These are phyloP conservation scores for Trichopus zeylanicus DNA, from an alignment of 116 monocot genomes.

Conservation along the genomic window DNA sequence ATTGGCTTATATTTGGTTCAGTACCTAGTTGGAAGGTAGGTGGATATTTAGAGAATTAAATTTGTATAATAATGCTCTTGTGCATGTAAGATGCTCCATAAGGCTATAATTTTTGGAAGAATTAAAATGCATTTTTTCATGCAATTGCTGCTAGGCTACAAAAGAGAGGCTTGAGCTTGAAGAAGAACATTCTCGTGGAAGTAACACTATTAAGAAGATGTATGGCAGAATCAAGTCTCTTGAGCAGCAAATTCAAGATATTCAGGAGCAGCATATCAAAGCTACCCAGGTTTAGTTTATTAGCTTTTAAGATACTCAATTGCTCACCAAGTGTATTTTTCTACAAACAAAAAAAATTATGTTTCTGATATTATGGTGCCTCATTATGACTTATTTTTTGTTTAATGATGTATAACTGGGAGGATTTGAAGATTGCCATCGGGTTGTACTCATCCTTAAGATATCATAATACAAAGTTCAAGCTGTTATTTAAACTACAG, in stretches of 20 bases:
- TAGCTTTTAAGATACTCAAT: neutral
- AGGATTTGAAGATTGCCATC: too few species aligned
- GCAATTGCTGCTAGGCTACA: conserved; percentile 43
- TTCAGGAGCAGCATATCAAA: conserved; percentile 59
- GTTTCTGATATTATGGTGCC: neutral
- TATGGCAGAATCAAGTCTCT: conserved; percentile 36
- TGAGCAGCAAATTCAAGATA: conserved; percentile 57
- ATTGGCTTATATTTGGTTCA: too few species aligned
- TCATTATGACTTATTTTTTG: neutral
- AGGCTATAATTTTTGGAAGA: neutral
- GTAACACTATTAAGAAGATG: conserved; percentile 31
- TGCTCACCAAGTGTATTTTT: neutral
- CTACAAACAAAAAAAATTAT: neutral
- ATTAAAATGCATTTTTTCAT: too few species aligned
- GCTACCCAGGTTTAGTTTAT: conserved; percentile 61
- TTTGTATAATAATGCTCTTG: too few species aligned
- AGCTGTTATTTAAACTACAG: too few species aligned
- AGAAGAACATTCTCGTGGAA: conserved; percentile 40
- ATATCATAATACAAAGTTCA: too few species aligned
- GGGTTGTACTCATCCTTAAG: too few species aligned
- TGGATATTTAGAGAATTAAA: too few species aligned
- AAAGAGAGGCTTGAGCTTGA: conserved; percentile 66
- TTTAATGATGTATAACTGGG: too few species aligned
- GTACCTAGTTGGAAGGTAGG: too few species aligned
- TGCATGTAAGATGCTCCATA: too few species aligned